Evolutionary conservation across 2,329 filamentous ascomycete species (phyloP).

Genomic region (Talaromyces pinophilus): DNA sequence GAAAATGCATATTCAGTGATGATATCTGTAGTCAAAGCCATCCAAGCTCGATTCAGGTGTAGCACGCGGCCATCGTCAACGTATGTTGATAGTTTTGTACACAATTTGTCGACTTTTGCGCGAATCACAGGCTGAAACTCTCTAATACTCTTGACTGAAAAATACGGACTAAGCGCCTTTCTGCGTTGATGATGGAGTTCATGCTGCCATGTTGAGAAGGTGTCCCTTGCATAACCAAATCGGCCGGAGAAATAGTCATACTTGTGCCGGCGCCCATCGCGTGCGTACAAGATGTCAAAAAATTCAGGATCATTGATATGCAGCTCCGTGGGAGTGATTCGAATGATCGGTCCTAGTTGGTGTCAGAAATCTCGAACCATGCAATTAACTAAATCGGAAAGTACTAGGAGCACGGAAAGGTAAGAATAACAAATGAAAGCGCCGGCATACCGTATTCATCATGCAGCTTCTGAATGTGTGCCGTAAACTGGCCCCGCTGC

Average conservation of each 20-base stretch:
- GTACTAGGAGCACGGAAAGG: not conserved
- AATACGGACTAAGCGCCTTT: conserved; percentile 39
- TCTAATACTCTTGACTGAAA: conserved; percentile 36
- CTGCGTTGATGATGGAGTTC: conserved; percentile 36
- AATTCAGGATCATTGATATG: conserved; percentile 36
- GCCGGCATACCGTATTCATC: conserved; percentile 28
- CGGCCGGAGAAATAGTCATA: conserved; percentile 33
- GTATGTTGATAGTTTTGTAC: conserved; percentile 29
- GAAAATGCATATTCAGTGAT: conserved; percentile 48
- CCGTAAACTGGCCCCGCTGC: conserved; percentile 28
- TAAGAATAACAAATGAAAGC: not conserved
- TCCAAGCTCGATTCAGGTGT: conserved; percentile 31
- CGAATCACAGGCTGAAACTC: conserved; percentile 30
- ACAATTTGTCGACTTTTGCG: conserved; percentile 28
- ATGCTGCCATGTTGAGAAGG: conserved; percentile 37
- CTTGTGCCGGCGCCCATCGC: conserved; percentile 36
- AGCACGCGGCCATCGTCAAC: conserved; percentile 28
- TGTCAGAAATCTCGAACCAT: not conserved
- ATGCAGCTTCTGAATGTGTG: conserved; percentile 30
- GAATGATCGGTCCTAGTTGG: conserved; percentile 36
- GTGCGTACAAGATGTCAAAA: conserved; percentile 36
- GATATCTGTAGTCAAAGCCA: conserved; percentile 38
- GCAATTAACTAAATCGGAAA: not conserved
- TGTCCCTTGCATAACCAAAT: conserved; percentile 35
- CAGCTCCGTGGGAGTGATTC: conserved; percentile 36